Evolutionary conservation across 2,329 filamentous ascomycete species (phyloP), one percentile per base, ranked within the genome.

Genomic region (Colletotrichum plurivorum): DNA sequence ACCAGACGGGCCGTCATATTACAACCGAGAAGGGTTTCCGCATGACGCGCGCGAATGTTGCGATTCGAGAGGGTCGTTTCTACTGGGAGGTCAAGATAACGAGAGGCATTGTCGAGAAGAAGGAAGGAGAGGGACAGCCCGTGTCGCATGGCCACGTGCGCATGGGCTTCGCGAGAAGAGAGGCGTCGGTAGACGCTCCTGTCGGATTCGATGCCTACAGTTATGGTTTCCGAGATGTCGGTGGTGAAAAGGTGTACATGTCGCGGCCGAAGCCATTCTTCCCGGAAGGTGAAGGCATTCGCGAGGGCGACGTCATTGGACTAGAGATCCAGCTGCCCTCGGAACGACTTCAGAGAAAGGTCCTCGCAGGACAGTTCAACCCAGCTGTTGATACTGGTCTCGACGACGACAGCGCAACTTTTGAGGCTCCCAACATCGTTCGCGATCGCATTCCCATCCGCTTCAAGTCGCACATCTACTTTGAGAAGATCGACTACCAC

Each of bases 11-110:
- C 8, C 89, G 88, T 20, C 90, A 94, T 56, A 89, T 98, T 61
- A 97, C 93, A 0, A 97, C 96, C 15, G 91, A 95, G 73, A 97
- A 97, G 80, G 95, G 96, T 9, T 98, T 96, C 86, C 89, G 97
- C 68, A 96, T 95, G 86, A 92, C 93, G 2, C 90, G 95, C 46
- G 94, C 94, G 13, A 99, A 99, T 75, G 92, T 98, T 0, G 94
- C 93, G 25, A 93, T 95, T 5, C 87, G 96, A 53, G 93, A 98
- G 80, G 96, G 96, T 1, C 89, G 93, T 39, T 94, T 94, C 85
- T 99, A 97, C 80, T 99, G 94, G 85, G 96, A 99, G 81, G 94
- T 95, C 80, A 95, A 93, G 76, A 90, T 99, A 62, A 91, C 95
- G 10, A 90, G 91, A 72, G 96, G 96, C 43, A 90, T 93, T 49